Evolutionary conservation across 176 grass and related monocot species (phyloP).

Genomic region (Bolboschoenus planiculmis): DNA sequence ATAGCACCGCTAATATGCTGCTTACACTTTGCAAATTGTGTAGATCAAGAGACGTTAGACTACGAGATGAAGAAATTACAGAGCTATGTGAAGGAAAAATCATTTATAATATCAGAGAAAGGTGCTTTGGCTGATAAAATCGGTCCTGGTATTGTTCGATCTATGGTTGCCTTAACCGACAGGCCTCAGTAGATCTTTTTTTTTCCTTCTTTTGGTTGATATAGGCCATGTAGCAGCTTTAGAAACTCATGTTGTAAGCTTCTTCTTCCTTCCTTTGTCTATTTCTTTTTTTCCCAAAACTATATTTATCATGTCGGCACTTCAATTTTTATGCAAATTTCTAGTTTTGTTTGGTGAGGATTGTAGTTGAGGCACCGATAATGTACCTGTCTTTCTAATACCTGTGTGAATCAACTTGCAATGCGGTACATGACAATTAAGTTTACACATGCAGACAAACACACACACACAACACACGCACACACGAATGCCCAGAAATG

Average conservation of each 20-base stretch:
- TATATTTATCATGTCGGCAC: not conserved
- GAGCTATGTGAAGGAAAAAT: slow-evolving; percentile 79
- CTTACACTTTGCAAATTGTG: slow-evolving; percentile 16
- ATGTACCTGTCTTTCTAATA: not conserved
- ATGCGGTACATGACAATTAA: not conserved
- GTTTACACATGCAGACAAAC: not conserved
- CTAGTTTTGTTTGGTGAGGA: not conserved
- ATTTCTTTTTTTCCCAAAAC: not conserved
- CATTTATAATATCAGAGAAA: slow-evolving; percentile 77
- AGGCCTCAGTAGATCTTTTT: slow-evolving; percentile 30
- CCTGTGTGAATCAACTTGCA: not conserved
- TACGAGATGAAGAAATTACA: slow-evolving; percentile 78
- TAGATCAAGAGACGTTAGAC: slow-evolving; percentile 66
- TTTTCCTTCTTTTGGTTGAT: not conserved
- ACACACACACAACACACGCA: not conserved
- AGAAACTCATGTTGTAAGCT: not conserved
- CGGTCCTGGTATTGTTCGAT: slow-evolving; percentile 47
- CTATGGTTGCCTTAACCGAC: slow-evolving; percentile 52
- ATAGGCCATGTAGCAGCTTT: not conserved
- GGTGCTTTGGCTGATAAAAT: slow-evolving; percentile 62
- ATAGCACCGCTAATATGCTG: not conserved
- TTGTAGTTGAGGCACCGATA: not conserved
- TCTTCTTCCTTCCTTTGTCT: not conserved
- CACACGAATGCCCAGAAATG: not conserved
- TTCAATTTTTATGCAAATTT: not conserved